Evolutionary conservation across 257 asterid genomes (phyloP), one percentile per base, ranked within the genome.

Genomic region (Solanum chmielewskii): DNA sequence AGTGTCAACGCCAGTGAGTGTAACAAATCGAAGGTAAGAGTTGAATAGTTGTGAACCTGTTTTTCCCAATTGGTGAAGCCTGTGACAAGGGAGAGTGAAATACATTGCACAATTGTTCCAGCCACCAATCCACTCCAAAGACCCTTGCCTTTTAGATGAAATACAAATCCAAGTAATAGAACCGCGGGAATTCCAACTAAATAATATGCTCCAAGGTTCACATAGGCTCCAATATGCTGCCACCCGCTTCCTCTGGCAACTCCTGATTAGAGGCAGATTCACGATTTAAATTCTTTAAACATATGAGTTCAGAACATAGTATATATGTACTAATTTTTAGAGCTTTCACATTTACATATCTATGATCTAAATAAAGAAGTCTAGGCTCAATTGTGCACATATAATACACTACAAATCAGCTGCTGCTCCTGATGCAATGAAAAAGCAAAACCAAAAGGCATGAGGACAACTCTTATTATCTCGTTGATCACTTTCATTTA

Each of bases 161-260:
- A 47, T n/a, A 90, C 94, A 87, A 96, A 95, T 44, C 98, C 99
- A 11, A 95, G 89, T 7, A 95, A 71, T 23, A 95, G 87, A 2
- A 98, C 93, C 4, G 91, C 89, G 0, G 98, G 99, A 49, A 96
- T 89, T 41, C 98, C 98, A 4, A 96, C 95, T 59, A 96, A 77
- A 87, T 96, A 96, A 60, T 92, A 95, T 78, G 84, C 64, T 78
- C 84, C 84, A 78, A 78, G 84, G 86, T 96, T 96, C 6, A 96
- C 94, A 77, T 93, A 95, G 3, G 99, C 98, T 41, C 98, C 99
- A 11, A 96, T 69, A 23, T 93, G 96, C 89, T 96, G 98, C 98
- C 98, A 96, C 70, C 99, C 99, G 12, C 95, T 89, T 29, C 98
- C 99, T 91, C 98, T 92, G n/a, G 98, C 98, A 21, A 94, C 94